Evolutionary conservation across 805 yeast genomes (phyloP), one percentile per base, ranked within the genome.

Genomic region (Candida ortonii): DNA sequence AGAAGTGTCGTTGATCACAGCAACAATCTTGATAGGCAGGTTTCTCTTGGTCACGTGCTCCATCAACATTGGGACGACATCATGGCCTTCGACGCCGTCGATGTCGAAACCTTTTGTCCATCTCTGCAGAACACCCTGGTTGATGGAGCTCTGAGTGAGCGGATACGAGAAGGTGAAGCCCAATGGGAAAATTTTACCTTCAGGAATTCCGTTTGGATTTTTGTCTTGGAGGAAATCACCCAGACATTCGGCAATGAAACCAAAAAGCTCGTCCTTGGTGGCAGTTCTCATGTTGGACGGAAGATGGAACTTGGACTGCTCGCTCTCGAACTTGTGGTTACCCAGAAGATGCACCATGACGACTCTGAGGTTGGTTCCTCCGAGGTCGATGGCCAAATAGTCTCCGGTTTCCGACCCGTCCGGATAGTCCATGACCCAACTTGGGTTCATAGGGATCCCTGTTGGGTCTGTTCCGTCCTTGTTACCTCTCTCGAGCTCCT

Each of bases 61-160:
- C 70, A 82, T 93, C 53, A 93, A 73, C 81, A 90, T 68, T 43
- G 95, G 95, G 34, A 84, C 96, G 39, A 90, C 97, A 57, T 93
- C 96, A 38, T 84, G 74, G 46, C 97, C 97, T 68, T 93, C 98
- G 36, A 93, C 97, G 44, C 84, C 85, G 36, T 80, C 86, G 51
- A 93, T 88, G 63, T 93, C 96, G 66, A 85, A 93, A 47, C 98
- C 98, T 70, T 93, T 93, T 45, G 98, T 93, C 98, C 98, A 93
- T 64, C 95, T 78, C 71, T 89, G 96, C 61, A 90, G 73, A 40
- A 85, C 62, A 63, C 98, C 98, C 47, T 77, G 71, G 67, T 85
- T 80, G 59, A 93, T 87, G 46, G 80, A 81, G 46, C 68, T 60
- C 67, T 93, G 98, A 22, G 83, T 67, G 32, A 84, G 84, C 18